These are phyloP conservation scores for Tuber umbilicatum DNA, from an alignment of 495 filamentous ascomycete species.

Conservation along the genomic window DNA sequence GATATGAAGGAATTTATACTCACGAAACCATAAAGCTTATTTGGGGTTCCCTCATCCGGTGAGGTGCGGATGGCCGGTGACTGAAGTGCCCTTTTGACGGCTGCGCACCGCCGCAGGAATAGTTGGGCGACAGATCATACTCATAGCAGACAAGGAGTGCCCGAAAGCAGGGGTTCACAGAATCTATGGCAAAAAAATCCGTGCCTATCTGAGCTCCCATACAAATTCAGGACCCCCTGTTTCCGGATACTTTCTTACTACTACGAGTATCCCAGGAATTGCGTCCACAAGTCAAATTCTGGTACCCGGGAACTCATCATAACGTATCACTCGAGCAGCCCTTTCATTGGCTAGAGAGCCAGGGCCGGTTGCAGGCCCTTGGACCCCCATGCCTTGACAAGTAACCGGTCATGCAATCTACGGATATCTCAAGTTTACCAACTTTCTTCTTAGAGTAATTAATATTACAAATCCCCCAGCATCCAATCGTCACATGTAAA, in stretches of 20 bases:
- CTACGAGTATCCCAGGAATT: not conserved
- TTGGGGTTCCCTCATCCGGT: not conserved
- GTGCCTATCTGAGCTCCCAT: not conserved
- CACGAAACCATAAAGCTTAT: not conserved
- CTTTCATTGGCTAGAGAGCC: not conserved
- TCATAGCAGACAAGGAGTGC: not conserved
- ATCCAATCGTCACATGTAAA: not conserved
- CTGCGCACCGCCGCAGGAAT: not conserved
- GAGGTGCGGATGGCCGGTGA: not conserved
- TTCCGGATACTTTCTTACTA: not conserved
- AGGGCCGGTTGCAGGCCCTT: not conserved
- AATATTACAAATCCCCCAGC: not conserved
- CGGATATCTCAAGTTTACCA: not conserved
- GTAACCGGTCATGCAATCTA: not conserved
- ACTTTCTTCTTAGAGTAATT: not conserved
- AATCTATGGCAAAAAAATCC: slow-evolving; percentile 2
- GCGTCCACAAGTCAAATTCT: not conserved
- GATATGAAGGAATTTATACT: not conserved
- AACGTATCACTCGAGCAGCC: slow-evolving; percentile 1
- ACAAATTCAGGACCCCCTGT: not conserved
- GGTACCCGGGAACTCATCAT: slow-evolving; percentile 1
- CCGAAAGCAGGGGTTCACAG: not conserved
- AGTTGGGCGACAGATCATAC: not conserved
- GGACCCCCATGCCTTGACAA: not conserved
- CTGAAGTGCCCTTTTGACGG: not conserved